Percentiles rank a stretch among this genome's conserved stretches.
These are phyloP conservation scores for Pyrenula aspistea DNA, from an alignment of 495 filamentous ascomycete genomes.

Conservation along the genomic window DNA sequence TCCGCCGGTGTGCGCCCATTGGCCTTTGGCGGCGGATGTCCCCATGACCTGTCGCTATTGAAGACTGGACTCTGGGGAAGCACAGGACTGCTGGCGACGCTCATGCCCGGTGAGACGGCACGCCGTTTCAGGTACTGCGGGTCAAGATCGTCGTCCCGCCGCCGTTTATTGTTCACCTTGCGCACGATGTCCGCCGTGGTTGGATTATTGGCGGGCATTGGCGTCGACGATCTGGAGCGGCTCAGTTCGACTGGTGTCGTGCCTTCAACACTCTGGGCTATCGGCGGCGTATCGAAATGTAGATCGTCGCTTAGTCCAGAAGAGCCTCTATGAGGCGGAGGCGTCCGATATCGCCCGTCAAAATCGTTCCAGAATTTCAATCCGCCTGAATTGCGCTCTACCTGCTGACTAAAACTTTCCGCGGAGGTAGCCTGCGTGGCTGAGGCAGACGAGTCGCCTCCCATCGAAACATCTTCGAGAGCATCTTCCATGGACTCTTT, in stretches of 20 bases:
- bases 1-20: slow-evolving; percentile 37
- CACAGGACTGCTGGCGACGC: slow-evolving; percentile 80
- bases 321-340: slow-evolving; percentile 51
- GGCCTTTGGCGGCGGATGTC: slow-evolving; percentile 51
- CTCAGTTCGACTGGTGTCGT: slow-evolving; percentile 20
- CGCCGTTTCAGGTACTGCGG: slow-evolving; percentile 81
- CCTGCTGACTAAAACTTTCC: slow-evolving; percentile 61
- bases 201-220: slow-evolving; percentile 28
- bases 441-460: slow-evolving; percentile 28
- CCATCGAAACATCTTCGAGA: slow-evolving; percentile 49
- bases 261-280: slow-evolving; percentile 15
- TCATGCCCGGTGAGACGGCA: slow-evolving; percentile 87
- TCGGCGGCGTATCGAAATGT: slow-evolving; percentile 59
- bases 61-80: slow-evolving; percentile 66
- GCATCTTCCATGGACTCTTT: slow-evolving; percentile 34
- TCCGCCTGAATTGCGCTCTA: slow-evolving; percentile 55
- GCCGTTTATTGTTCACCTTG: slow-evolving; percentile 59
- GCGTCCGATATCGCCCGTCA: slow-evolving; percentile 48
- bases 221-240: slow-evolving; percentile 36
- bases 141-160: slow-evolving; percentile 87
- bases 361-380: slow-evolving; percentile 73
- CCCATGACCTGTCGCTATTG: slow-evolving; percentile 56
- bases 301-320: slow-evolving; percentile 63
- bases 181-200: slow-evolving; percentile 53
- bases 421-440: slow-evolving; percentile 30